Evolutionary conservation across 441 rosid genomes (phyloP), one percentile per base, ranked within the genome.

Genomic region (Eruca vesicaria): DNA sequence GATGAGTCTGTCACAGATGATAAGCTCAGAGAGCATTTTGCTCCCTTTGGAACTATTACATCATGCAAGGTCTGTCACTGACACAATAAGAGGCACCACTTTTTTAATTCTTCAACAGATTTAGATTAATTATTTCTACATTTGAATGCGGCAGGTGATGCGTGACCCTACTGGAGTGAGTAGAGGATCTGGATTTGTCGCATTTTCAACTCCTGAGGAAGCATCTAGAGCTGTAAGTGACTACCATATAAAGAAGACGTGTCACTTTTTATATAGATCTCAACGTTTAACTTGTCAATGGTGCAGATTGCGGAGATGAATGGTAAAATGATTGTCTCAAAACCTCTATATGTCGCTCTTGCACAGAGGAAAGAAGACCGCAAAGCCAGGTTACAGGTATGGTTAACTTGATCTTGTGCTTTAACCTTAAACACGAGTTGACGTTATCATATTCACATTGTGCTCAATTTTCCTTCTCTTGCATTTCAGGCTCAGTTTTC

Each of bases 301-400:
- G 23, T 20, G 58, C 84, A 89, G 94, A 87, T 89, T 69, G 36
- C 84, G n/a, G 89, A 80, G 72, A 87, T 89, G 94, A 80, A 82
- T 78, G 87, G 88, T 3, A 89, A 86, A 71, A 85, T 89, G 81
- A 65, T 89, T 56, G 84, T 74, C 50, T 76, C 82, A 80, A 89
- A 89, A 62, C 94, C 94, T 19, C 85, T 89, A 1, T 89, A 89
- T 80, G 94, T 89, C 63, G 94, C 94, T 11, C 82, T 83, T 76
- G 94, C 92, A 6, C 94, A 89, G 72, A 75, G 90, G 75, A 89
- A 89, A 73, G 94, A 89, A 72, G 92, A 89, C 71, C 85, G 94
- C 56, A 84, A 83, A 76, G 94, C 92, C 7, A 84, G 89, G 81
- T 82, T 89, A 68, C 92, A 86, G 92, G 90, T 89, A 7, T 77